A percentile compares a stretch with the other conserved stretches of the same genome.
These are phyloP conservation scores for Russula brevipes DNA, from an alignment of 768 basidiomycete genomes.

Conservation along the genomic window DNA sequence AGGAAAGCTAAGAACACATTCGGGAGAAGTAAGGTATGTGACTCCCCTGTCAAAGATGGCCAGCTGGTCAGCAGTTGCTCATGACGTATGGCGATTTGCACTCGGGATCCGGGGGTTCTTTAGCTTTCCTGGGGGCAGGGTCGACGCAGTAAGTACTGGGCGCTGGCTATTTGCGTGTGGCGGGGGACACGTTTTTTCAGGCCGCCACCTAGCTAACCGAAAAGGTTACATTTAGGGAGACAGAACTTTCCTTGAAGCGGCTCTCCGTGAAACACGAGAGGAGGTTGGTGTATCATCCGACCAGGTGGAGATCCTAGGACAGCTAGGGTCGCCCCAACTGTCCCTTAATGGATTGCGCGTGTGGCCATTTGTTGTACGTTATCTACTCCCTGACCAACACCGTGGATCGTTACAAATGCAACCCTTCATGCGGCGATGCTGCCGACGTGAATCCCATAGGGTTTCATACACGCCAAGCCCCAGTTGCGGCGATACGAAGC, in stretches of 20 bases:
- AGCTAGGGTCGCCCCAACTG: constrained; percentile 55
- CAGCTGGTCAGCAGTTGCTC: background rate
- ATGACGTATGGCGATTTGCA: background rate
- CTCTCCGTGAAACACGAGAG: constrained; percentile 69
- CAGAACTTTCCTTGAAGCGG: constrained; percentile 48
- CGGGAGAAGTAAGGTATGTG: constrained; percentile 75
- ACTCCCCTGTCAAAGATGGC: background rate
- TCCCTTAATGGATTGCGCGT: constrained; percentile 58
- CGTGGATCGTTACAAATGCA: constrained; percentile 18
- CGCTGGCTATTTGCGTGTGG: background rate
- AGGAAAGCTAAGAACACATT: constrained; percentile 58
- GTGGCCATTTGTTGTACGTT: constrained; percentile 71
- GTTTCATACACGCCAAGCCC: constrained; percentile 30
- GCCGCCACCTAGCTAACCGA: constrained; percentile 19
- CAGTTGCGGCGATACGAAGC: constrained; percentile 6
- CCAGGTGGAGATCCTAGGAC: constrained; percentile 61
- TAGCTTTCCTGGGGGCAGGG: constrained; percentile 24
- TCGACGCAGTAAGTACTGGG: constrained; percentile 21
- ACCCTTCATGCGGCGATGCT: background rate
- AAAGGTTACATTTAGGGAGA: constrained; percentile 39
- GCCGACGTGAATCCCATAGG: constrained; percentile 23
- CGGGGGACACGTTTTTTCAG: background rate
- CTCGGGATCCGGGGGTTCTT: background rate
- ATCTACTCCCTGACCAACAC: background rate
- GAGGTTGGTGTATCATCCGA: constrained; percentile 60